phyloP scores from a whole-genome alignment of 306 rosid species.

The Spatholobus suberectus region DNA sequence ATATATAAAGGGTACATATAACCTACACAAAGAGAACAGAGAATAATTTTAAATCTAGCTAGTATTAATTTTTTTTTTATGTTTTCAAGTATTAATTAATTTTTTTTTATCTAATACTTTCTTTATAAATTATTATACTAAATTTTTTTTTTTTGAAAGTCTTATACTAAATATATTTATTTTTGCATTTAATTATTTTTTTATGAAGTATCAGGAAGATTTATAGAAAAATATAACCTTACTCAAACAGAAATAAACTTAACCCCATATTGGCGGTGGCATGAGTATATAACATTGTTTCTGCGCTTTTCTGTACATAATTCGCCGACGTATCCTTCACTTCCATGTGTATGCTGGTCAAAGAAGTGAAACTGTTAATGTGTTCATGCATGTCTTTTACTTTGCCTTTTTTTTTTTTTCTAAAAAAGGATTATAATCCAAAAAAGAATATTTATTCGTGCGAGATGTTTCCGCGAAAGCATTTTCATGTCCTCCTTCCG shows the following conservation, averaged over 20 bases:
- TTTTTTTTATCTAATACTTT: not conserved
- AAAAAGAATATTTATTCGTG: not conserved
- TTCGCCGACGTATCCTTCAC: not conserved
- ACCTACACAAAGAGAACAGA: not conserved
- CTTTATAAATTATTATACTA: not conserved
- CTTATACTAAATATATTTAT: no score
- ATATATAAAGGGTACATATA: conserved; percentile 20
- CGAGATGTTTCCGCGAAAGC: conserved; percentile 40
- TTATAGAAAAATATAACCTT: not conserved
- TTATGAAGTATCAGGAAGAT: not conserved
- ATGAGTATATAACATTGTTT: not conserved
- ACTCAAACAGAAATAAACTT: not conserved
- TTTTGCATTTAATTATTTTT: not conserved
- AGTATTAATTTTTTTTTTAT: not conserved
- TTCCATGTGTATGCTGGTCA: conserved; percentile 13
- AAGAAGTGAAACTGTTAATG: conserved; percentile 37
- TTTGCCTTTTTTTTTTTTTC: not conserved
- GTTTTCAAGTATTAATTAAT: not conserved
- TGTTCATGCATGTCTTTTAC: not conserved
- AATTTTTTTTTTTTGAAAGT: no score
- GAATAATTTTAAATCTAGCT: not conserved
- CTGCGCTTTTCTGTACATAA: not conserved
- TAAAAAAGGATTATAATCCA: not conserved
- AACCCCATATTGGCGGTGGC: not conserved
- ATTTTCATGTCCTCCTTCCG: conserved; percentile 34